phyloP scores from a whole-genome alignment of 2,329 filamentous ascomycete genomes.

The Thielaviopsis populi region DNA sequence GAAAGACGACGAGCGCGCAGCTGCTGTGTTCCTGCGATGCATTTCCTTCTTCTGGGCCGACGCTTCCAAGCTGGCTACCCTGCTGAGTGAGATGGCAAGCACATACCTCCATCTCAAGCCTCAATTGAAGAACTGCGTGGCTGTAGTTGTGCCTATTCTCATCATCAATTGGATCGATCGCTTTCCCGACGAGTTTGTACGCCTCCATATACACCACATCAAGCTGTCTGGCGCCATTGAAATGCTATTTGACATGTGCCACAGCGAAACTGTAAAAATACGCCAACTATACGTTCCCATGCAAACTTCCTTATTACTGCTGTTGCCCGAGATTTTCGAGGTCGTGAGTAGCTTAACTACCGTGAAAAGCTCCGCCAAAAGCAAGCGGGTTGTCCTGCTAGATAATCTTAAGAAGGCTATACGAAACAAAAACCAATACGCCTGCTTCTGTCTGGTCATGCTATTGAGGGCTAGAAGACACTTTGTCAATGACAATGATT shows the following conservation, averaged over 20 bases:
- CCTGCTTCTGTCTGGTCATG: slow-evolving; percentile 49
- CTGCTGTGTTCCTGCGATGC: slow-evolving; percentile 41
- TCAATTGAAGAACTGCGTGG: slow-evolving; percentile 47
- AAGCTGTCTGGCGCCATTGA: slow-evolving; percentile 51
- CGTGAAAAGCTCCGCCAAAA: slow-evolving; percentile 44
- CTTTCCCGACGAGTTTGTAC: slow-evolving; percentile 48
- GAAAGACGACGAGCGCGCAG: slow-evolving; percentile 36
- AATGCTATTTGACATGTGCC: slow-evolving; percentile 54
- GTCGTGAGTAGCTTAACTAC: slow-evolving; percentile 53
- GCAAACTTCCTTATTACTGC: slow-evolving; percentile 46
- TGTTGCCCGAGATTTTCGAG: slow-evolving; percentile 55
- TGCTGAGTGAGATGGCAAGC: slow-evolving; percentile 52
- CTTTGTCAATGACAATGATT: slow-evolving; percentile 48
- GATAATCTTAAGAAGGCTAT: slow-evolving; percentile 48
- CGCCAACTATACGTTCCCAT: slow-evolving; percentile 42
- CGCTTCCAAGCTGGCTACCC: slow-evolving; percentile 41
- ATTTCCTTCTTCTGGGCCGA: slow-evolving; percentile 52
- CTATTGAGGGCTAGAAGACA: slow-evolving; percentile 48
- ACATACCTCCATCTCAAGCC: slow-evolving; percentile 52
- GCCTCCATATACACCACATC: slow-evolving; percentile 43
- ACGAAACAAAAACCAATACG: slow-evolving; percentile 49
- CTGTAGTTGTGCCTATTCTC: slow-evolving; percentile 45
- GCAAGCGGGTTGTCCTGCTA: slow-evolving; percentile 51
- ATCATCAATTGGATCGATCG: slow-evolving; percentile 52
- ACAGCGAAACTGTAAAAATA: slow-evolving; percentile 41